Percentiles rank a stretch among this genome's conserved stretches.
Conservation (phyloP, 441 rosid genomes). For the Adansonia rubrostipa region DNA sequence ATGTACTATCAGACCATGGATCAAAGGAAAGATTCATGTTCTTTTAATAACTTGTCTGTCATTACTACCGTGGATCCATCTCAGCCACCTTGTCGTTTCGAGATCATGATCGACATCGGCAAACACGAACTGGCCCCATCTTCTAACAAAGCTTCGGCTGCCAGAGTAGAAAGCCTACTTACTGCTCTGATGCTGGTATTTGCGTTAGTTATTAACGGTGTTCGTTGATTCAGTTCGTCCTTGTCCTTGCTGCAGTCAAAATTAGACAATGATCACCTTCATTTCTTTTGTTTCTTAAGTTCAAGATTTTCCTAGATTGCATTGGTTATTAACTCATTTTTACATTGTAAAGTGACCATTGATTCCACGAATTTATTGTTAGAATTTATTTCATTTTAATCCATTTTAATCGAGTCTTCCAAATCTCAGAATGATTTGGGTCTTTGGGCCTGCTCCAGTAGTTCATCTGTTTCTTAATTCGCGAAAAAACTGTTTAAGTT, state of each 20-base stretch:
- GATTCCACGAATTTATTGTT: slow-evolving; percentile 2
- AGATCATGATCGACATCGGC: slow-evolving; percentile 63
- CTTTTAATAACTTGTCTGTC: slow-evolving; percentile 44
- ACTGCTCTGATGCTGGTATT: slow-evolving; percentile 22
- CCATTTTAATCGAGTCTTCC: background rate
- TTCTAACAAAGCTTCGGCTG: slow-evolving; percentile 13
- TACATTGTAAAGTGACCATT: background rate
- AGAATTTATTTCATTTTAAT: background rate
- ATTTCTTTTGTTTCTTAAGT: background rate
- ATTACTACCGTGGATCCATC: slow-evolving; percentile 67
- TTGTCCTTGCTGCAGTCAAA: slow-evolving; percentile 10
- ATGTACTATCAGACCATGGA: slow-evolving; percentile 74
- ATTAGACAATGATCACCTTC: background rate
- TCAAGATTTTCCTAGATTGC: background rate
- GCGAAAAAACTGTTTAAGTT: background rate
- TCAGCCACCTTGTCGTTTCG: slow-evolving; percentile 53
- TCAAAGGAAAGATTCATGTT: slow-evolving; percentile 59
- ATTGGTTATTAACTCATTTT: background rate
- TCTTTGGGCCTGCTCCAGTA: background rate
- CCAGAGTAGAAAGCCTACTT: slow-evolving; percentile 23
- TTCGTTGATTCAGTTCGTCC: slow-evolving; percentile 24
- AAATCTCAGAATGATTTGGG: background rate
- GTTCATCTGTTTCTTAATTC: background rate
- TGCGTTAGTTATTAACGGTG: slow-evolving; percentile 18
- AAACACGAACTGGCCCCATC: slow-evolving; percentile 40